These are phyloP conservation scores for Ensete glaucum DNA, from an alignment of 176 grass and related monocot species.

Conservation along the genomic window DNA sequence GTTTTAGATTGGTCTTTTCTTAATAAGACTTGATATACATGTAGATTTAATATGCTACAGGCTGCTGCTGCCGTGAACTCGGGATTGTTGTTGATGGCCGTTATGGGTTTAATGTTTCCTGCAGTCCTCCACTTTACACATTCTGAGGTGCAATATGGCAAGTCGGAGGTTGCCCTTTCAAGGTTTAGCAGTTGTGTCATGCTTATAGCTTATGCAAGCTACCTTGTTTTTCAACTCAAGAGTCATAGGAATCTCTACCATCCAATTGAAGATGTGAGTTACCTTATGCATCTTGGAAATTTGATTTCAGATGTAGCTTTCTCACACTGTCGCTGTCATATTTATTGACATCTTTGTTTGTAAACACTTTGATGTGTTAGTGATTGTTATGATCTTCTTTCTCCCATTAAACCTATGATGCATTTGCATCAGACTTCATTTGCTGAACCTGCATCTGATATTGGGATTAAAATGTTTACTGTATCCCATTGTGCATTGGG, in stretches of 20 bases:
- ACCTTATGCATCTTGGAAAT: neutral
- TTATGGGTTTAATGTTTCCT: conserved; percentile 90
- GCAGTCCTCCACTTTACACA: conserved; percentile 96
- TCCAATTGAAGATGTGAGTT: conserved; percentile 64
- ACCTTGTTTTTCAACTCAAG: conserved; percentile 94
- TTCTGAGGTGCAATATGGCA: conserved; percentile 91
- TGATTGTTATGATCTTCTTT: no score
- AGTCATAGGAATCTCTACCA: conserved; percentile 64
- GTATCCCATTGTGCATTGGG: no score
- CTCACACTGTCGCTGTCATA: neutral
- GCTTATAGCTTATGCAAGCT: conserved; percentile 96
- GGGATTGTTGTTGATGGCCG: conserved; percentile 87
- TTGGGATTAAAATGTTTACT: no score
- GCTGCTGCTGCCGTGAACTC: conserved; percentile 94
- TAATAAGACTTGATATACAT: neutral
- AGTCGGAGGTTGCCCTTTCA: conserved; percentile 96
- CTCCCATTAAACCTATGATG: no score
- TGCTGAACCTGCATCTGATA: no score
- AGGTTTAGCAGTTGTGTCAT: conserved; percentile 98
- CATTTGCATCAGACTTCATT: no score
- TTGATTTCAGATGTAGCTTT: neutral
- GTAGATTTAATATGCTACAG: conserved; percentile 20
- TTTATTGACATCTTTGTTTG: no score
- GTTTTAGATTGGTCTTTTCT: neutral
- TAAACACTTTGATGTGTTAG: no score